Evolutionary conservation across 2,329 filamentous ascomycete genomes (phyloP), one percentile per base, ranked within the genome.

Genomic region (Fusarium sp.): DNA sequence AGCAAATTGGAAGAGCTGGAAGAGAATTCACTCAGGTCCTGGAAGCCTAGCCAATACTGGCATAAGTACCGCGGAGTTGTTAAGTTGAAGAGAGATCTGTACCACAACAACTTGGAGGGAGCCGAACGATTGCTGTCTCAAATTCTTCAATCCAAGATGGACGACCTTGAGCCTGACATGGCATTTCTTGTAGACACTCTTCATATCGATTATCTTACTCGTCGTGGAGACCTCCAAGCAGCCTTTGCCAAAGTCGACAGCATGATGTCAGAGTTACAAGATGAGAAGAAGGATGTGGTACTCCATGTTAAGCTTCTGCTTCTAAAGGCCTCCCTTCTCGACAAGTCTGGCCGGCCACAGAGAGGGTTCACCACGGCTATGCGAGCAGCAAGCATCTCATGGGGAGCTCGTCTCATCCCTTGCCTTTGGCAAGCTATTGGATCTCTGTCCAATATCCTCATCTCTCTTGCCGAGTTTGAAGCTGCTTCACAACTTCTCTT

Each of bases 11-110:
- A 81, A 24, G 63, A 48, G 70, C 47, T 93, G 19, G 85, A 90
- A 49, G 80, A 84, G 4, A 86, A 90, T 58, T 77, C 85, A 6
- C 82, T 92, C 38, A 88, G 91, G 5, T 90, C 92, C 1, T 86
- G 94, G 76, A 97, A 94, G 77, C 85, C 91, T 19, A 89, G 90
- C 66, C 92, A 96, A 69, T 90, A 91, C 74, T 88, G 91, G 82
- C 81, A 86, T 66, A 88, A 88, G 55, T 91, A 89, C 74, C 83
- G 87, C 15, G 89, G 86, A 6, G 83, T 93, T 42, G 82, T 93
- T 58, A 89, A 88, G 71, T 78, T 93, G 11, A 87, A 85, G 67
- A 82, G 85, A 58, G 88, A 90, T 64, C 80, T 93, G 8, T 84
- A 88, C 56, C 82, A 80, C 57, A 81, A 82, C 61, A 82, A 86